A percentile compares a stretch with the other conserved stretches of the same genome.
Evolutionary conservation across 2,329 filamentous ascomycete genomes (phyloP).

Genomic region (Lachnellula cervina): DNA sequence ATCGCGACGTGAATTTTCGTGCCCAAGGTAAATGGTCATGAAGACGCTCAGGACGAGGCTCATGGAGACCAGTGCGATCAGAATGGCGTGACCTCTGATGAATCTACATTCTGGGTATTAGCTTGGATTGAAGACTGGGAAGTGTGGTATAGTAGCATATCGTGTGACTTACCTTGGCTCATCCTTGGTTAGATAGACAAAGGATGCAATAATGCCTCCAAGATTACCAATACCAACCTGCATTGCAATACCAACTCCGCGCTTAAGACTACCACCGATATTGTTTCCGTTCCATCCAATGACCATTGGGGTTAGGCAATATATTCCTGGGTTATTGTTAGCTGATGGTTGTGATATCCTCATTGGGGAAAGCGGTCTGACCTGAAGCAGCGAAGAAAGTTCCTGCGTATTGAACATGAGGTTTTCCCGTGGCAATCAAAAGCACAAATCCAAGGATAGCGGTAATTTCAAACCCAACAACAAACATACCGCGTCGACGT

Average conservation of each 20-base stretch:
- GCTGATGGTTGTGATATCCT: not conserved
- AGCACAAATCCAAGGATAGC: conserved; percentile 74
- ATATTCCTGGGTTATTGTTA: conserved; percentile 59
- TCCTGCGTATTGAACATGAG: conserved; percentile 73
- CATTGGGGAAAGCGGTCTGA: conserved; percentile 25
- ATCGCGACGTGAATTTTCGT: conserved; percentile 53
- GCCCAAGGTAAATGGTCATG: conserved; percentile 54
- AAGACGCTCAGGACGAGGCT: conserved; percentile 44
- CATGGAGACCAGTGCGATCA: conserved; percentile 42
- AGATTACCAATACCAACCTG: conserved; percentile 90
- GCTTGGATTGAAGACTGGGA: not conserved
- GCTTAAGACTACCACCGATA: conserved; percentile 84
- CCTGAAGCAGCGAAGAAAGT: conserved; percentile 72
- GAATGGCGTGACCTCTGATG: conserved; percentile 40
- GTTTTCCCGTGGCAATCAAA: conserved; percentile 59
- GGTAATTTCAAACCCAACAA: conserved; percentile 59
- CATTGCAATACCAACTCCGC: conserved; percentile 78
- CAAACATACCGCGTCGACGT: conserved; percentile 63
- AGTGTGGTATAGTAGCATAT: not conserved
- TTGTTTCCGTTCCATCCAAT: conserved; percentile 87
- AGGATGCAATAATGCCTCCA: conserved; percentile 59
- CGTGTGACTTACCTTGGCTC: conserved; percentile 19
- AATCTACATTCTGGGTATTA: conserved; percentile 29
- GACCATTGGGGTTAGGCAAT: conserved; percentile 77
- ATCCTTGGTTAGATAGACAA: conserved; percentile 43